These are phyloP conservation scores for Fomitopsis serialis DNA, from an alignment of 768 basidiomycete species.

Conservation along the genomic window DNA sequence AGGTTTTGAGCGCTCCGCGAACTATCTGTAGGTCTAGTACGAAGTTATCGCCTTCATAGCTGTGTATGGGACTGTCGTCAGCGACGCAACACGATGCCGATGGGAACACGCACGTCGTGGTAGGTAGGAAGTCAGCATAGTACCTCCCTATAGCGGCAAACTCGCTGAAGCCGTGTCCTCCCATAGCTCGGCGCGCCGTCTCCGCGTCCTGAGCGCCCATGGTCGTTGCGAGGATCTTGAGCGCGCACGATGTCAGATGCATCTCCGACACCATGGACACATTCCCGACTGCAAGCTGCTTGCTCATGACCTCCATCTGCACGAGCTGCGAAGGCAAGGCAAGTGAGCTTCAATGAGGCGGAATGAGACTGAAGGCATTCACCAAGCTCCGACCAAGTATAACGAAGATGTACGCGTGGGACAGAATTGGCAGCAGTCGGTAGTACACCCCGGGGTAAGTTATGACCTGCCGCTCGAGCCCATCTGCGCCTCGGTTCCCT, in stretches of 20 bases:
- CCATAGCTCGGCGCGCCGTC: slow-evolving; percentile 62
- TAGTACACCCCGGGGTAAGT: slow-evolving; percentile 69
- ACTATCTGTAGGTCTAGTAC: slow-evolving; percentile 73
- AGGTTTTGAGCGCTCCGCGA: slow-evolving; percentile 62
- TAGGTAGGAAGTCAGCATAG: slow-evolving; percentile 62
- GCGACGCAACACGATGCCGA: not conserved
- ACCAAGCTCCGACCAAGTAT: slow-evolving; percentile 57
- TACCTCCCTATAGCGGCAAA: slow-evolving; percentile 61
- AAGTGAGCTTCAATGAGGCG: not conserved
- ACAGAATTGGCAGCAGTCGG: slow-evolving; percentile 65
- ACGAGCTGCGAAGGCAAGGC: slow-evolving; percentile 32
- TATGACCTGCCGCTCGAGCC: slow-evolving; percentile 64
- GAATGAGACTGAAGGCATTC: slow-evolving; percentile 11
- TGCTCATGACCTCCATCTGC: slow-evolving; percentile 44
- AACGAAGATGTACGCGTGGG: slow-evolving; percentile 66
- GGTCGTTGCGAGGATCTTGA: slow-evolving; percentile 57
- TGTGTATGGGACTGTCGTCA: slow-evolving; percentile 15
- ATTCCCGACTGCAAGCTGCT: slow-evolving; percentile 49
- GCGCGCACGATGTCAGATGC: slow-evolving; percentile 63
- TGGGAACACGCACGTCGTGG: slow-evolving; percentile 45
- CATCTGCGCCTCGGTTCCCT: slow-evolving; percentile 44
- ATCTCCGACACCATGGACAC: slow-evolving; percentile 63
- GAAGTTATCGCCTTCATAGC: slow-evolving; percentile 78
- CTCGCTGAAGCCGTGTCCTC: slow-evolving; percentile 72
- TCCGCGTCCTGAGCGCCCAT: slow-evolving; percentile 55